Evolutionary conservation across 2,329 filamentous ascomycete species (phyloP).

Genomic region (Paraphoma chrysanthemicola): DNA sequence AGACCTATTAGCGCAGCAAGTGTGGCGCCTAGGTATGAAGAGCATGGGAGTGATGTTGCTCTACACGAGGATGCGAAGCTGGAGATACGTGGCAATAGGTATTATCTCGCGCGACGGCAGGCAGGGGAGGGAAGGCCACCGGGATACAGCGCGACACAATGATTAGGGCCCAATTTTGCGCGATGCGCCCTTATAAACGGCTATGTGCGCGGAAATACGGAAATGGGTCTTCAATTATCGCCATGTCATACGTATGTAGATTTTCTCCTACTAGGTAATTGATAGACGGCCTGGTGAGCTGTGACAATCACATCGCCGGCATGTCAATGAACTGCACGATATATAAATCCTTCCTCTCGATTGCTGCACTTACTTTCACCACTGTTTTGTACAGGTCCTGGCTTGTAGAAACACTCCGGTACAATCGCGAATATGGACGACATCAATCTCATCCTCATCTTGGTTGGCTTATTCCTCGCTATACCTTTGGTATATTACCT

Average conservation of each 20-base stretch:
- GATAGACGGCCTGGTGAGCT: too few relatives aligned
- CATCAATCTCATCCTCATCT: not conserved
- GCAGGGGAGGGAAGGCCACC: not conserved
- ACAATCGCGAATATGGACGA: not conserved
- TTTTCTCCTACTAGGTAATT: too few relatives aligned
- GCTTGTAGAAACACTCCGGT: too few relatives aligned
- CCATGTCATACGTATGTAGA: too few relatives aligned
- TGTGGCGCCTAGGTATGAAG: not conserved
- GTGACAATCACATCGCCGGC: too few relatives aligned
- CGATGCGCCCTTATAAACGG: too few relatives aligned
- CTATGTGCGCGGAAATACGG: too few relatives aligned
- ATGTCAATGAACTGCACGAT: too few relatives aligned
- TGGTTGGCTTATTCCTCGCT: constrained; percentile 2
- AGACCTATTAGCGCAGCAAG: not conserved
- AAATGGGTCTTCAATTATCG: too few relatives aligned
- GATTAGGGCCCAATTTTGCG: too few relatives aligned
- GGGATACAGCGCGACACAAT: too few relatives aligned
- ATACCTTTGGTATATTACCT: not conserved
- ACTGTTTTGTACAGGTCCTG: too few relatives aligned
- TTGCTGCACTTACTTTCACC: not conserved
- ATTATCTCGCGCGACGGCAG: not conserved
- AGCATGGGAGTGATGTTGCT: not conserved
- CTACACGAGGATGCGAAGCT: not conserved
- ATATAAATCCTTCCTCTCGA: not conserved
- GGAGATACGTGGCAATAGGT: constrained; percentile 5